phyloP scores from a whole-genome alignment of 116 monocot genomes.

The Iris pallida region DNA sequence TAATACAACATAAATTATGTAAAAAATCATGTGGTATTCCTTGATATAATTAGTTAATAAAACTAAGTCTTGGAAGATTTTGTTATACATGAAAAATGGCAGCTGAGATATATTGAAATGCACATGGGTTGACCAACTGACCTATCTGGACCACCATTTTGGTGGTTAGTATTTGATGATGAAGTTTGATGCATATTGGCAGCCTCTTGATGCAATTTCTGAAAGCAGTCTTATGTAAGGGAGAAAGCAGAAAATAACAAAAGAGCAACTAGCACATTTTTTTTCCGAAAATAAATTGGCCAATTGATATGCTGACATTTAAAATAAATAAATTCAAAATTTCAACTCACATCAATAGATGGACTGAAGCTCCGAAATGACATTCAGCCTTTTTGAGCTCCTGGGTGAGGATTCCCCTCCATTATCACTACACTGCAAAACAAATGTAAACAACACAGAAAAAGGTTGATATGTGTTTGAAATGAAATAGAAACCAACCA shows the following conservation, averaged over 20 bases:
- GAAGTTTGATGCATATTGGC: constrained; percentile 23
- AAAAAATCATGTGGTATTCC: too few relatives aligned
- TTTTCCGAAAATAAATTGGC: too few relatives aligned
- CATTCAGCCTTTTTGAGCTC: constrained; percentile 85
- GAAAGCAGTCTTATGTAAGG: constrained; percentile 22
- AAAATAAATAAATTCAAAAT: constrained; percentile 1
- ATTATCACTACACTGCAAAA: constrained; percentile 79
- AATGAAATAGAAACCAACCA: too few relatives aligned
- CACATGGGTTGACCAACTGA: constrained; percentile 11
- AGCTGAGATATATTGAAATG: too few relatives aligned
- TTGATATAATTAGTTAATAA: too few relatives aligned
- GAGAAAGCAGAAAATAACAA: not conserved
- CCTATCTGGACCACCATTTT: constrained; percentile 45
- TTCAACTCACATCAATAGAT: constrained; percentile 74
- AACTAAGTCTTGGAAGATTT: too few relatives aligned
- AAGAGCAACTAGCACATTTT: too few relatives aligned
- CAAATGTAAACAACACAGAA: not conserved
- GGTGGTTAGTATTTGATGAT: constrained; percentile 28
- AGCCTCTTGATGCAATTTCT: constrained; percentile 86
- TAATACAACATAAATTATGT: too few relatives aligned
- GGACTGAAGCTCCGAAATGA: constrained; percentile 95
- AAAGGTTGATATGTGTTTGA: too few relatives aligned
- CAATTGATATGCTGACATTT: not conserved
- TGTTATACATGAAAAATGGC: too few relatives aligned
- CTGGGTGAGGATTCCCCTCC: constrained; percentile 88